Conservation (phyloP, 768 basidiomycete species). For the Rickenella mellea region DNA sequence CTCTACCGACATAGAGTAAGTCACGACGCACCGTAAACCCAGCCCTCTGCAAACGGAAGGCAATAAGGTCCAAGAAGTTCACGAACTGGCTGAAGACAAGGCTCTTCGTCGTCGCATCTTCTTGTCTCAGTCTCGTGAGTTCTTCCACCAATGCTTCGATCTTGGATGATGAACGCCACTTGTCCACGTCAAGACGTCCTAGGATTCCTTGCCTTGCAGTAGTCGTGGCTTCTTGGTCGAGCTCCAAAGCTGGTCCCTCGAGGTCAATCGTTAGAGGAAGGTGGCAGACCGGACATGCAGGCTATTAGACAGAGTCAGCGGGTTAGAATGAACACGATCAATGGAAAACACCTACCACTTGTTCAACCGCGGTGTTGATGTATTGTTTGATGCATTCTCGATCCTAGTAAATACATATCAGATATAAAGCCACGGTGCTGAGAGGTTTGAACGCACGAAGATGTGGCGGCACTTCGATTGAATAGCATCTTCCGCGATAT, state of each 20-base stretch:
- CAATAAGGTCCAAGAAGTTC: slow-evolving; percentile 87
- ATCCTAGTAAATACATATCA: slow-evolving; percentile 27
- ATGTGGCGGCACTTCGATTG: slow-evolving; percentile 88
- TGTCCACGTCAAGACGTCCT: slow-evolving; percentile 78
- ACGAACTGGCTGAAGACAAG: slow-evolving; percentile 97
- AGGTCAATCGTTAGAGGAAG: slow-evolving; percentile 87
- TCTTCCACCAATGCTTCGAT: slow-evolving; percentile 96
- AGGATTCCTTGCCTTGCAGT: slow-evolving; percentile 82
- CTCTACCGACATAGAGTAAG: background rate
- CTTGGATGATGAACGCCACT: slow-evolving; percentile 94
- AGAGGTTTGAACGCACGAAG: slow-evolving; percentile 32
- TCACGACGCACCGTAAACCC: slow-evolving; percentile 67
- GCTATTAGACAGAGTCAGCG: slow-evolving; percentile 31
- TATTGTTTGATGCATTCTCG: slow-evolving; percentile 94
- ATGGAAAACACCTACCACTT: slow-evolving; percentile 30
- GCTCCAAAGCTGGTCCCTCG: slow-evolving; percentile 86
- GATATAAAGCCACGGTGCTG: background rate
- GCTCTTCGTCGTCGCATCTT: slow-evolving; percentile 90
- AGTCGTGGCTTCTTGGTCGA: slow-evolving; percentile 34
- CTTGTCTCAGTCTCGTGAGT: slow-evolving; percentile 67
- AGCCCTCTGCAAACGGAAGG: slow-evolving; percentile 82
- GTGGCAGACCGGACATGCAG: slow-evolving; percentile 93
- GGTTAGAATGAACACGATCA: background rate
- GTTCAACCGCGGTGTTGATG: slow-evolving; percentile 62
- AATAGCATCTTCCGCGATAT: slow-evolving; percentile 95